Base-by-base conservation (phyloP, 352 stramenopile genomes). In the Albugo laibachii region DNA sequence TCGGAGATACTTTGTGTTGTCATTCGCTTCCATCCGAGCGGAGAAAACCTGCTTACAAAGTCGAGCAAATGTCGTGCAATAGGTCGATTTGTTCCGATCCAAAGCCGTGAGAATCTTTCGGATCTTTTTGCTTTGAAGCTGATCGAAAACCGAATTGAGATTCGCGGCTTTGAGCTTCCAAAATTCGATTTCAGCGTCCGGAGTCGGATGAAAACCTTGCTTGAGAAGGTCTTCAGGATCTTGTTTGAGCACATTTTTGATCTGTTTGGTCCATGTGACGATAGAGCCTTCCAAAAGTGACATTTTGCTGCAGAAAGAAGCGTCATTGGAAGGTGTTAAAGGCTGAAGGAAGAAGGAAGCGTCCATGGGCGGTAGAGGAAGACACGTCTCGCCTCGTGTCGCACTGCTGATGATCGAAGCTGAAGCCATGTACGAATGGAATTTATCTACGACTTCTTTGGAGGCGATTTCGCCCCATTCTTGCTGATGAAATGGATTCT, bases 221-320 rank as follows among this genome's bases (percentile, higher is more conserved):
- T 98, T 98, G 13, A 98, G 72, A 45, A 96, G 61, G 46, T 85
- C 73, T 53, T 98, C 94, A 0, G 94, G 93, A 66, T 98, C 94
- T 64, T 97, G 92, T 60, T 97, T 97, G 18, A 99, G 65, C 2
- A 98, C 87, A 54, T 89, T 95, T 61, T 98, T 98, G 59, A 98
- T 98, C 64, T 98, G 94, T 59, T 98, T 98, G 31, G 93, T 98
- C 95, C 94, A 99, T 1, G 93, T 98, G 43, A 98, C 93, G 49
- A 99, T 96, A 36, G 92, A 95, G 4, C 88, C 83, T 64, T 99
- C 95, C 0, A 98, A 67, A n/a, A 98, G 61, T 12, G 92, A 95
- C 50, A 98, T 96, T 34, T 94, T 91, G 57, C 92, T 97, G 53
- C 75, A 83, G 41, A 83, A 19, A 37, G 80, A 83, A 8, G 65